These are phyloP conservation scores for Starmerella vaccinii DNA, from an alignment of 805 yeast genomes.

Conservation along the genomic window DNA sequence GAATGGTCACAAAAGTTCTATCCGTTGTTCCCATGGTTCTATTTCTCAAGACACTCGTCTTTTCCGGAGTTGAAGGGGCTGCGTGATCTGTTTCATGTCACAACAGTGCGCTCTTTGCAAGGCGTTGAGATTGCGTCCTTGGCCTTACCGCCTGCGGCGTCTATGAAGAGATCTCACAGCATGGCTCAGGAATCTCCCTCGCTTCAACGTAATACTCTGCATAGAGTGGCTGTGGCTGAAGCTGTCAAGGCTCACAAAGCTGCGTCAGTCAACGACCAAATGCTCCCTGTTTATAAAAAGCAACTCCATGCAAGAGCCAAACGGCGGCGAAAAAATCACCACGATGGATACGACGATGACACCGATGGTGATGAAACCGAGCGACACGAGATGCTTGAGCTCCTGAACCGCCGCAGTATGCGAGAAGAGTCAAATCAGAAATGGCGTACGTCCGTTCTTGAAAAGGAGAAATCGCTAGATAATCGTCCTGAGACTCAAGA, in stretches of 20 bases:
- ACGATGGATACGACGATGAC: neutral
- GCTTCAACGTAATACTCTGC: neutral
- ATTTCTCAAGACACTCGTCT: constrained; percentile 31
- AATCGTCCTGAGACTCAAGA: neutral
- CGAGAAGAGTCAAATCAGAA: neutral
- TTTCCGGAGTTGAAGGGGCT: constrained; percentile 24
- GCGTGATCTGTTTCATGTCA: constrained; percentile 16
- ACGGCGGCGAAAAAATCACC: neutral
- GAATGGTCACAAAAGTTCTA: constrained; percentile 2
- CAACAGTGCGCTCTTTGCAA: constrained; percentile 8
- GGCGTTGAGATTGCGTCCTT: constrained; percentile 1
- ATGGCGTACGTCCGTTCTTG: neutral
- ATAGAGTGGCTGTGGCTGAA: neutral
- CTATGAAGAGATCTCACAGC: neutral
- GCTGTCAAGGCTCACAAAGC: neutral
- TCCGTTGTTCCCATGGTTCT: constrained; percentile 25
- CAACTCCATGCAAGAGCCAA: neutral
- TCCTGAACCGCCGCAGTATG: constrained; percentile 1
- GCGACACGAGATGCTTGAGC: constrained; percentile 2
- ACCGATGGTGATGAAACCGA: constrained; percentile 5
- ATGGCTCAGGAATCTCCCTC: neutral
- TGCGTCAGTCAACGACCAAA: neutral
- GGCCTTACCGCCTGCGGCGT: neutral
- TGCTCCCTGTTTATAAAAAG: neutral
- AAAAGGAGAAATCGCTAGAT: neutral